Conservation (phyloP, 257 asterid species). For the Solanum chmielewskii region DNA sequence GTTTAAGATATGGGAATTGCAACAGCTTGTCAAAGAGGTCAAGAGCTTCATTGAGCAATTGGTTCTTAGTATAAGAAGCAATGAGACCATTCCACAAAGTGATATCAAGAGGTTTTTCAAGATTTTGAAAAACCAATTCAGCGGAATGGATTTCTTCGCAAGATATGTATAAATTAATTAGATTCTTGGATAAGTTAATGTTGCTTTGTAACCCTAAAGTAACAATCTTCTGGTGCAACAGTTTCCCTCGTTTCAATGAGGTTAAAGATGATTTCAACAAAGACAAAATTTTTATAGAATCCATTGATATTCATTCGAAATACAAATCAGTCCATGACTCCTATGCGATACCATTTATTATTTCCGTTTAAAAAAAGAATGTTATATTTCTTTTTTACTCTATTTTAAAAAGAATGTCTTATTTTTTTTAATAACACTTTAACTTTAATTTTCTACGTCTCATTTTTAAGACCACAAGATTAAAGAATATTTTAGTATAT, state of each 20-base stretch:
- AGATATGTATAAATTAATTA: conserved; percentile 47
- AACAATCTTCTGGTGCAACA: conserved; percentile 44
- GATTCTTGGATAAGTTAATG: conserved; percentile 40
- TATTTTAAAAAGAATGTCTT: no score
- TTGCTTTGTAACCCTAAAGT: conserved; percentile 43
- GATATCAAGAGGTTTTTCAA: conserved; percentile 47
- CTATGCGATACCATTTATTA: not conserved
- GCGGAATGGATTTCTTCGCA: conserved; percentile 34
- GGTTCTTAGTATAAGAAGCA: conserved; percentile 46
- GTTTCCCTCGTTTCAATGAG: conserved; percentile 14
- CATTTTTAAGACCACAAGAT: no score
- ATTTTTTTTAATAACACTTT: no score
- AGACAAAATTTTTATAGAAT: conserved; percentile 17
- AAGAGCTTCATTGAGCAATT: conserved; percentile 44
- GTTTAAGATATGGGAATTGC: conserved; percentile 30
- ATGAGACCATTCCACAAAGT: conserved; percentile 66
- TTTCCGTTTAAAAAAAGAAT: no score
- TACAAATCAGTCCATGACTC: not conserved
- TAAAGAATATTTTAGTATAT: no score
- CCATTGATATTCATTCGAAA: conserved; percentile 17
- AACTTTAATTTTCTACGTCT: no score
- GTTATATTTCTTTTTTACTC: no score
- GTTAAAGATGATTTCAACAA: conserved; percentile 35
- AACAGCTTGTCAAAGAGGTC: conserved; percentile 26
- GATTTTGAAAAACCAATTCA: conserved; percentile 26